phyloP scores from a whole-genome alignment of 768 basidiomycete species.

The Boletus eberwhitei region DNA sequence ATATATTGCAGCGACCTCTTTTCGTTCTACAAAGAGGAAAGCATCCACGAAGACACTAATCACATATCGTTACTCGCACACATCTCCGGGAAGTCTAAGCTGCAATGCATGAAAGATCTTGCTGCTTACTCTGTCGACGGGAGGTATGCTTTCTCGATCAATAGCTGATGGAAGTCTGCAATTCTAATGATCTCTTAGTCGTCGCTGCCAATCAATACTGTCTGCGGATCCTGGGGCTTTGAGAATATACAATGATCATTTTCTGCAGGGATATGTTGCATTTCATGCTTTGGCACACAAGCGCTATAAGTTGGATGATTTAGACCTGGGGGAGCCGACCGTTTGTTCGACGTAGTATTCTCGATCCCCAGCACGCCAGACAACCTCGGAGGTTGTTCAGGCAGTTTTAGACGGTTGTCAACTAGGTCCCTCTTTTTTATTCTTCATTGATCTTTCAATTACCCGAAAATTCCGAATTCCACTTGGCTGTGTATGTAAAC shows the following conservation, averaged over 20 bases:
- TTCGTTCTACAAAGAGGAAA: slow-evolving; percentile 6
- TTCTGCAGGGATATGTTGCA: slow-evolving; percentile 2
- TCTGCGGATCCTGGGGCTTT: neutral
- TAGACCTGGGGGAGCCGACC: neutral
- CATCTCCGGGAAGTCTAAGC: neutral
- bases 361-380: neutral
- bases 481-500: too few relatives aligned
- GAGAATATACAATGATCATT: neutral
- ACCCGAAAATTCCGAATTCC: too few relatives aligned
- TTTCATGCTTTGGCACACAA: slow-evolving; percentile 5
- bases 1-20: neutral
- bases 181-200: neutral
- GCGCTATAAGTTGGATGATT: slow-evolving; percentile 4
- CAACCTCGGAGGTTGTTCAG: too few relatives aligned
- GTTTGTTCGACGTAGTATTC: neutral
- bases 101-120: slow-evolving; percentile 7
- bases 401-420: too few relatives aligned
- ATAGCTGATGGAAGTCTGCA: neutral
- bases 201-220: neutral
- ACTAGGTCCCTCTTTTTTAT: too few relatives aligned
- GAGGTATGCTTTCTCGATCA: neutral
- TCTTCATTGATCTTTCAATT: too few relatives aligned
- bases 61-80: slow-evolving; percentile 1
- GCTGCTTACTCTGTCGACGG: neutral
- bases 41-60: neutral